A percentile compares a stretch with the other conserved stretches of the same genome.
phyloP scores from a whole-genome alignment of 345 rosid species.

The Murraya paniculata region DNA sequence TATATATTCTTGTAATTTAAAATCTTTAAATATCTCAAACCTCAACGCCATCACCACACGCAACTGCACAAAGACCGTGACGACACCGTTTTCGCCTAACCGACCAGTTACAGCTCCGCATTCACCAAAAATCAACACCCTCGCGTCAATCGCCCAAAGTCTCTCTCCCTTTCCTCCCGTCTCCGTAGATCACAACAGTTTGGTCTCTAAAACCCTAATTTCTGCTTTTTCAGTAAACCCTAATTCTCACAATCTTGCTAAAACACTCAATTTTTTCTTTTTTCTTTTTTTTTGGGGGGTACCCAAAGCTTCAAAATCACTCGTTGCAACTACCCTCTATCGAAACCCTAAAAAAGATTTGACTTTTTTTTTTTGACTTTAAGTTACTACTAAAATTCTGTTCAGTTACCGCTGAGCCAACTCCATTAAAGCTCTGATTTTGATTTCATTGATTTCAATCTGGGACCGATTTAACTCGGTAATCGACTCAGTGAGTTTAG shows the following conservation, averaged over 20 bases:
- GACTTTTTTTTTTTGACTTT: background rate
- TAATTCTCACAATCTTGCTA: background rate
- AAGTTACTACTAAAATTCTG: background rate
- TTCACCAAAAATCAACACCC: slow-evolving; percentile 2
- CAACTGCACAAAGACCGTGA: background rate
- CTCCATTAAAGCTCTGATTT: background rate
- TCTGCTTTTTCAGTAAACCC: slow-evolving; percentile 2
- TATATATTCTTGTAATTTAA: background rate
- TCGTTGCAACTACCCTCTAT: background rate
- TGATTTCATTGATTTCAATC: background rate
- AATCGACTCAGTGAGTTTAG: background rate
- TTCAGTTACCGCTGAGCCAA: slow-evolving; percentile 8
- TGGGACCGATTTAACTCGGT: slow-evolving; percentile 17
- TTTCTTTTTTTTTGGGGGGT: too few species aligned
- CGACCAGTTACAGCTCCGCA: slow-evolving; percentile 13
- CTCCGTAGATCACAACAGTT: slow-evolving; percentile 16
- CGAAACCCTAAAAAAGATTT: slow-evolving; percentile 3
- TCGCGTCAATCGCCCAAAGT: slow-evolving; percentile 19
- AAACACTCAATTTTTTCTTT: background rate
- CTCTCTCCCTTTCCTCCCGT: slow-evolving; percentile 11
- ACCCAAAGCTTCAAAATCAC: background rate
- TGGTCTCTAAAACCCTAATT: slow-evolving; percentile 9
- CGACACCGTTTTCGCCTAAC: slow-evolving; percentile 22
- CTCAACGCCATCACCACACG: background rate
- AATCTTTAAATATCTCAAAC: background rate